These are phyloP conservation scores for Tricholoma saponaceum DNA, from an alignment of 768 basidiomycete species.

Conservation along the genomic window DNA sequence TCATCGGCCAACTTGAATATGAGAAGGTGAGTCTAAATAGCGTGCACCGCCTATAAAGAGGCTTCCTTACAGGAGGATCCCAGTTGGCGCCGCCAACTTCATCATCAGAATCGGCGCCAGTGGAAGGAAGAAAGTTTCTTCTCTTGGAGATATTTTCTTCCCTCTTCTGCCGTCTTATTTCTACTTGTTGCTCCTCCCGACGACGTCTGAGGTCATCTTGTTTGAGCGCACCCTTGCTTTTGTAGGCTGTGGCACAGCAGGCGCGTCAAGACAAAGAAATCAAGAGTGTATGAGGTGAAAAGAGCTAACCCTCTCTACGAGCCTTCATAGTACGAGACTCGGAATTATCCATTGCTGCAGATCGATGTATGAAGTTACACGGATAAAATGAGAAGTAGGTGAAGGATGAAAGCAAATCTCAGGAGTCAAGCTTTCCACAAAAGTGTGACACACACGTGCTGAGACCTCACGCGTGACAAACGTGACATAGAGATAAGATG, in stretches of 20 bases:
- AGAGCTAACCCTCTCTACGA: constrained; percentile 61
- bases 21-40: constrained; percentile 11
- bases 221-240: constrained; percentile 86
- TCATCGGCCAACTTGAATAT: constrained; percentile 70
- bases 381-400: constrained; percentile 19
- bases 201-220: constrained; percentile 93
- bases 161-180: constrained; percentile 96
- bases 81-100: constrained; percentile 67
- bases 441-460: neutral
- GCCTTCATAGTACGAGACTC: constrained; percentile 72
- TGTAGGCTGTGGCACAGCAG: constrained; percentile 59
- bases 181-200: constrained; percentile 97
- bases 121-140: constrained; percentile 82
- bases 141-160: constrained; percentile 99
- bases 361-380: constrained; percentile 18
- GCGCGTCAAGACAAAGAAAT: constrained; percentile 36
- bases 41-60: constrained; percentile 7
- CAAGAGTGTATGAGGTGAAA: constrained; percentile 16
- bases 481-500: neutral
- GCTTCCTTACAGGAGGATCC: constrained; percentile 69
- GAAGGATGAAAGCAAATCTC: constrained; percentile 24
- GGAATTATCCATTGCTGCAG: constrained; percentile 35
- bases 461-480: neutral
- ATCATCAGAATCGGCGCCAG: constrained; percentile 86
- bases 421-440: constrained; percentile 21